phyloP scores from a whole-genome alignment of 2,329 filamentous ascomycete genomes.

The Calonectria naviculata region DNA sequence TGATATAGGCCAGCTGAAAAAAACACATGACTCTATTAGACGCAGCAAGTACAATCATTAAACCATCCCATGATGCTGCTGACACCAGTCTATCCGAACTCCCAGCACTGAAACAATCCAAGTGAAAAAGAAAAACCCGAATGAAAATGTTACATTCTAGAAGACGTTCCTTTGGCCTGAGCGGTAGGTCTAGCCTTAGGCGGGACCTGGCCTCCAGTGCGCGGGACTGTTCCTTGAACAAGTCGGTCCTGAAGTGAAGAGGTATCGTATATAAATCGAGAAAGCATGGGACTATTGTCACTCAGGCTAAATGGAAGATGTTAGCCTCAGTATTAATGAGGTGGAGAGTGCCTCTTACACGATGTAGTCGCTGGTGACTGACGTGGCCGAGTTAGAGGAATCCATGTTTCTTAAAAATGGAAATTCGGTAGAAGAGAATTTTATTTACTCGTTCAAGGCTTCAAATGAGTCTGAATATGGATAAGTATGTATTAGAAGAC shows the following conservation, averaged over 20 bases:
- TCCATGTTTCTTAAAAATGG: neutral
- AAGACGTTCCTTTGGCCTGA: neutral
- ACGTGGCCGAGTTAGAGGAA: neutral
- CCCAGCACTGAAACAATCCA: neutral
- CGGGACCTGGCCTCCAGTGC: neutral
- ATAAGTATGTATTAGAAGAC: neutral
- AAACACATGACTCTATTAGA: neutral
- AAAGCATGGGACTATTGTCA: constrained; percentile 6
- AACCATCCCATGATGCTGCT: neutral
- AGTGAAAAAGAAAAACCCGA: neutral
- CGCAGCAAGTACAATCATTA: neutral
- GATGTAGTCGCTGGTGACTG: neutral
- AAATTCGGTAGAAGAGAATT: no score
- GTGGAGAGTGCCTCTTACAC: neutral
- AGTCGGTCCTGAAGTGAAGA: constrained; percentile 25
- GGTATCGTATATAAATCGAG: constrained; percentile 21
- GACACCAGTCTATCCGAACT: neutral
- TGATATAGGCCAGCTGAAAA: neutral
- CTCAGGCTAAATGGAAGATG: neutral
- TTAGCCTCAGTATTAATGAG: neutral
- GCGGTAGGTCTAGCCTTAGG: neutral
- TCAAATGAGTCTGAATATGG: neutral
- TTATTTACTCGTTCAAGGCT: neutral
- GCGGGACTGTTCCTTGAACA: neutral
- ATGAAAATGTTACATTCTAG: neutral